These are phyloP conservation scores for Decorospora gaudefroyi DNA, from an alignment of 2,329 filamentous ascomycete genomes.

Conservation along the genomic window DNA sequence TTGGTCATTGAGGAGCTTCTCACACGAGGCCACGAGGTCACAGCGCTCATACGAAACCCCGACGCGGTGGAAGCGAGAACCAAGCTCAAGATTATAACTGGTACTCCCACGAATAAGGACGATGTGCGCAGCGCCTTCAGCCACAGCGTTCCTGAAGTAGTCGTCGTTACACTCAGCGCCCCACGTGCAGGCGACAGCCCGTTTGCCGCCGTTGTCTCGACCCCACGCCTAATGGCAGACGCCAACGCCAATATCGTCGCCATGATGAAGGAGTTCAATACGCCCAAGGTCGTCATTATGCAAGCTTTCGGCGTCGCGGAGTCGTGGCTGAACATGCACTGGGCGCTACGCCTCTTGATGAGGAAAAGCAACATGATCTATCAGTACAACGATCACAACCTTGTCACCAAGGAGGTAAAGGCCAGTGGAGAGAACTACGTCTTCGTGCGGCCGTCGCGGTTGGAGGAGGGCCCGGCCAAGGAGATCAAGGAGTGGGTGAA, in stretches of 20 bases:
- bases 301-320: conserved; percentile 57
- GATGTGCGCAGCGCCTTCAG: conserved; percentile 48
- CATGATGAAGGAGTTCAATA: conserved; percentile 47
- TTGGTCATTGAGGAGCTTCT: conserved; percentile 52
- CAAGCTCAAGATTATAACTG: conserved; percentile 49
- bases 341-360: conserved; percentile 53
- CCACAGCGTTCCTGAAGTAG: conserved; percentile 36
- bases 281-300: conserved; percentile 55
- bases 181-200: conserved; percentile 54
- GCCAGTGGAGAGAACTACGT: conserved; percentile 49
- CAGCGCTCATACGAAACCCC: conserved; percentile 53
- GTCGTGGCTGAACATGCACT: conserved; percentile 52
- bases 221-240: conserved; percentile 55
- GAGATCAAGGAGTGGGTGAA: conserved; percentile 51
- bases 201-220: conserved; percentile 53
- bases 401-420: conserved; percentile 52
- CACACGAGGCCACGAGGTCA: conserved; percentile 50
- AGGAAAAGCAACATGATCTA: conserved; percentile 54
- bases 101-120: conserved; percentile 44
- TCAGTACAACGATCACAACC: conserved; percentile 56
- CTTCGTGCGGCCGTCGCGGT: conserved; percentile 53
- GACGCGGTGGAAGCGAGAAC: conserved; percentile 33
- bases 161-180: conserved; percentile 58
- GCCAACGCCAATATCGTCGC: conserved; percentile 47
- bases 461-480: conserved; percentile 49